Percentiles rank a stretch among this genome's conserved stretches.
phyloP scores from a whole-genome alignment of 129 eudicot species.

The Solidago caesia region DNA sequence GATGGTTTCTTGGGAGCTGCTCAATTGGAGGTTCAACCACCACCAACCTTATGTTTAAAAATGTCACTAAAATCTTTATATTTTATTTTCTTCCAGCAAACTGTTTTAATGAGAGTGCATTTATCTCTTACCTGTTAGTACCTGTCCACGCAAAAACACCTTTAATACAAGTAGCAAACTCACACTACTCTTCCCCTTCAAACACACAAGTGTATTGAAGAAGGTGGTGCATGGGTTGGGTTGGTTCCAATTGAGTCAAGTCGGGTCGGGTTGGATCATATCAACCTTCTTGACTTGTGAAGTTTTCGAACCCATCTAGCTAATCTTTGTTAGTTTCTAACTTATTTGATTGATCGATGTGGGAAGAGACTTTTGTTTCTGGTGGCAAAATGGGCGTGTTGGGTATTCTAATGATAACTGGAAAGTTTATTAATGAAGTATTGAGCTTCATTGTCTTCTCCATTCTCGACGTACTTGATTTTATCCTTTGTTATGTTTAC shows the following conservation, averaged over 20 bases:
- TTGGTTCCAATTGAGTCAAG: background rate
- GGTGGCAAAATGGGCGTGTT: slow-evolving; percentile 29
- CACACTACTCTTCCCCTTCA: slow-evolving; percentile 40
- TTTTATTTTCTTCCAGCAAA: slow-evolving; percentile 35
- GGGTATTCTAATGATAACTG: slow-evolving; percentile 33
- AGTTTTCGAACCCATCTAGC: background rate
- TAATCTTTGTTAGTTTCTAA: background rate
- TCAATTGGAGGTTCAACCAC: slow-evolving; percentile 85
- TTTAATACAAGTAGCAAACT: slow-evolving; percentile 34
- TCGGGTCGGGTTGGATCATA: background rate
- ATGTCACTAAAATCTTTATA: slow-evolving; percentile 21
- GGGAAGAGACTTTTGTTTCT: slow-evolving; percentile 15
- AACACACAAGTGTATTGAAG: slow-evolving; percentile 25
- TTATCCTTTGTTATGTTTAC: slow-evolving; percentile 62
- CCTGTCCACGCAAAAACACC: slow-evolving; percentile 37
- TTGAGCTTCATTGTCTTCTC: slow-evolving; percentile 66
- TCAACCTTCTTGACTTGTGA: background rate
- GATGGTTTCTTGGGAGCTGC: slow-evolving; percentile 36
- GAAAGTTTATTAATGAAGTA: slow-evolving; percentile 49
- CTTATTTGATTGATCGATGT: slow-evolving; percentile 1
- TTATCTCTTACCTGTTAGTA: slow-evolving; percentile 49
- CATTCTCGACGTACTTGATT: slow-evolving; percentile 61
- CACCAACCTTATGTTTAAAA: slow-evolving; percentile 64
- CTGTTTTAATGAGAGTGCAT: slow-evolving; percentile 54
- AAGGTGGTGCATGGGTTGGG: slow-evolving; percentile 29